These are phyloP conservation scores for Filosporella fistucella DNA, from an alignment of 495 filamentous ascomycete genomes.

Conservation along the genomic window DNA sequence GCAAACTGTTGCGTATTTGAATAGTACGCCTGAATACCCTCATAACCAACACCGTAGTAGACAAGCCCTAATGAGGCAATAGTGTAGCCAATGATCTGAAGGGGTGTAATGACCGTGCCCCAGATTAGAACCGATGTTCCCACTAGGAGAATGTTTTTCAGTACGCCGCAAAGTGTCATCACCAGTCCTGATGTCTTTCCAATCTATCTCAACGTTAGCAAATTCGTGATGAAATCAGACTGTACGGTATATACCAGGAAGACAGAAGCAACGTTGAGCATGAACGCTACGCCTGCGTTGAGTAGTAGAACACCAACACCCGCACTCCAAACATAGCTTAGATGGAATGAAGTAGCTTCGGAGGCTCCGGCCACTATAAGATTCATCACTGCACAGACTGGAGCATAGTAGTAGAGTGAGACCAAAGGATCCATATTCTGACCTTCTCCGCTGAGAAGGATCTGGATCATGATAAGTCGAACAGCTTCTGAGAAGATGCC, in stretches of 20 bases:
- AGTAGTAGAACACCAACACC: slow-evolving; percentile 53
- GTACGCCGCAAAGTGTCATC: slow-evolving; percentile 69
- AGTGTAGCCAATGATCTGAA: slow-evolving; percentile 63
- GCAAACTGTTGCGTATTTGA: background rate
- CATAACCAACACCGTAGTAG: slow-evolving; percentile 63
- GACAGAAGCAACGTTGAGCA: slow-evolving; percentile 75
- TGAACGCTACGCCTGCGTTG: slow-evolving; percentile 72
- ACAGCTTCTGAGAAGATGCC: slow-evolving; percentile 72
- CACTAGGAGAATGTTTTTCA: slow-evolving; percentile 74
- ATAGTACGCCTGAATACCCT: slow-evolving; percentile 20
- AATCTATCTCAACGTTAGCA: slow-evolving; percentile 64
- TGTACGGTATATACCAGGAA: slow-evolving; percentile 52
- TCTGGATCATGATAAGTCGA: slow-evolving; percentile 74
- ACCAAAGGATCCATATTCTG: slow-evolving; percentile 73
- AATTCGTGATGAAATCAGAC: background rate
- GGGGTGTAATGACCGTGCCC: slow-evolving; percentile 49
- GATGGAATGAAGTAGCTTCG: slow-evolving; percentile 50
- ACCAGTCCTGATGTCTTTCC: slow-evolving; percentile 74
- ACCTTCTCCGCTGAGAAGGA: slow-evolving; percentile 60
- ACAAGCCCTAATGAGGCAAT: slow-evolving; percentile 60
- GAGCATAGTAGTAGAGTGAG: slow-evolving; percentile 81
- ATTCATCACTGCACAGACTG: slow-evolving; percentile 74
- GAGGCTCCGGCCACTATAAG: slow-evolving; percentile 53
- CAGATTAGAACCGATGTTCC: slow-evolving; percentile 61
- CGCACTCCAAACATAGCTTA: slow-evolving; percentile 48